Percentiles rank a stretch among this genome's conserved stretches.
These are phyloP conservation scores for Colletotrichum orchidophilum DNA, from an alignment of 2,329 filamentous ascomycete genomes.

Conservation along the genomic window DNA sequence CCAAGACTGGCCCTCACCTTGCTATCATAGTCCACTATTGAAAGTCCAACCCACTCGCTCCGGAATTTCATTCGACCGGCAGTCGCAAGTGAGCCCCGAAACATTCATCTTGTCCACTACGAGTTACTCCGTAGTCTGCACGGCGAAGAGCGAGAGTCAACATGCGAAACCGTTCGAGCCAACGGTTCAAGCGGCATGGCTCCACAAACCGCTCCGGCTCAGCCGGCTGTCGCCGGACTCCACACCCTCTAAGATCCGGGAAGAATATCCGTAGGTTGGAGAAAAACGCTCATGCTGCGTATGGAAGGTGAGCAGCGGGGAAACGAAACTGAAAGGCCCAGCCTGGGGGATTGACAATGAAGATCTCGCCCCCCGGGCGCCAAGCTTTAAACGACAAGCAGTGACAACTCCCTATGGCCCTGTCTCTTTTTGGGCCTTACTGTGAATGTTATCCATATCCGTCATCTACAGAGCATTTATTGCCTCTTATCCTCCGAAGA, in stretches of 20 bases:
- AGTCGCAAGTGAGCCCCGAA: neutral
- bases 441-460: neutral
- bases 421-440: neutral
- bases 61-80: neutral
- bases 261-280: neutral
- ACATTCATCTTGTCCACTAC: neutral
- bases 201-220: neutral
- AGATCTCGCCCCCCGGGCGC: neutral
- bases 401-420: neutral
- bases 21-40: neutral
- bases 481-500: neutral
- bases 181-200: neutral
- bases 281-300: neutral
- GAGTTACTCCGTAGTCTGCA: no score
- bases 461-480: neutral
- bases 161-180: neutral
- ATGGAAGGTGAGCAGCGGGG: neutral
- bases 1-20: neutral
- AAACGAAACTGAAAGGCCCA: neutral
- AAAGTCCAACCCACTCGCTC: neutral
- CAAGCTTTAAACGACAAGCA: neutral
- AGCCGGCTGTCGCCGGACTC: neutral
- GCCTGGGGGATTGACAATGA: neutral
- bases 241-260: neutral
- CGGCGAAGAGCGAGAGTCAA: neutral